A percentile compares a stretch with the other conserved stretches of the same genome.
phyloP scores from a whole-genome alignment of 345 rosid species.

The Eucalyptus cloeziana region DNA sequence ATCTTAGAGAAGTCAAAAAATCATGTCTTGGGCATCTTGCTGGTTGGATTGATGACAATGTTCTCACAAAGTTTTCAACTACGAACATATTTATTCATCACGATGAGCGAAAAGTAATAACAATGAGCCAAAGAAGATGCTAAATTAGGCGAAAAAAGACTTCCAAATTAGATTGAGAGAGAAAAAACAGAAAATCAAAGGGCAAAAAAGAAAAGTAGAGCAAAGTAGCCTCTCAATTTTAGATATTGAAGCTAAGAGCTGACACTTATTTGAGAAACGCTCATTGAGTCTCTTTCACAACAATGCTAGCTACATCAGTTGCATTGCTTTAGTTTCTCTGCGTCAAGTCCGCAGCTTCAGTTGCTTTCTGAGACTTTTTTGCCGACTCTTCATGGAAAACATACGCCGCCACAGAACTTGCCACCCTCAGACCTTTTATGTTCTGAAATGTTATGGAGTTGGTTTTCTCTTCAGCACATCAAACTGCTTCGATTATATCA shows the following conservation, averaged over 20 bases:
- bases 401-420: neutral
- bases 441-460: neutral
- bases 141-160: neutral
- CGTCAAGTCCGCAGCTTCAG: neutral
- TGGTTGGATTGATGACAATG: neutral
- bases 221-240: neutral
- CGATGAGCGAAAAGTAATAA: neutral
- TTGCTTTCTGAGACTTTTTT: neutral
- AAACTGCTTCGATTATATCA: neutral
- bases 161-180: neutral
- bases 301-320: neutral
- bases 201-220: neutral
- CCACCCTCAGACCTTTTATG: neutral
- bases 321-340: neutral
- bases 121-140: neutral
- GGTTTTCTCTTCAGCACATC: neutral
- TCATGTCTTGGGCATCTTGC: neutral
- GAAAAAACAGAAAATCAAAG: neutral
- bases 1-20: too few species aligned
- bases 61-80: neutral
- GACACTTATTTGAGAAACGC: neutral
- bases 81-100: neutral
- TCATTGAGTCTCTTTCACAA: neutral
- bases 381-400: neutral
- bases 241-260: neutral